Evolutionary conservation across 1,284 basidiomycete genomes (phyloP).

Genomic region (Vanrija sp.): DNA sequence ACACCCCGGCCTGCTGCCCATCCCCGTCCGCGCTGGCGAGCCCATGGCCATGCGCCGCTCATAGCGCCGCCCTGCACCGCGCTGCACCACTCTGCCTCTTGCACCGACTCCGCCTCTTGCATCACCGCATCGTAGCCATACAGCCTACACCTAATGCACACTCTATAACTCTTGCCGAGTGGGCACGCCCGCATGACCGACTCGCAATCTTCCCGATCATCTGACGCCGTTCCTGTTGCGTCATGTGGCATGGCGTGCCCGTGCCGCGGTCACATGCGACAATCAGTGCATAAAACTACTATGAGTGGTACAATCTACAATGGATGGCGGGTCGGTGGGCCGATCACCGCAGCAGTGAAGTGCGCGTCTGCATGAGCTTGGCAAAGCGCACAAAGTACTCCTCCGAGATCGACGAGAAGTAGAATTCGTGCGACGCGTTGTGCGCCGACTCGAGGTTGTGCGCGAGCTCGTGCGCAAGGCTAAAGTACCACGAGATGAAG

Average conservation of each 20-base stretch:
- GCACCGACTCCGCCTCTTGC: too few species aligned
- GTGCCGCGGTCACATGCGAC: too few species aligned
- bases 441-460: constrained; percentile 48
- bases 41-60: neutral
- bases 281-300: neutral
- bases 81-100: too few species aligned
- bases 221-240: too few species aligned
- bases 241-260: too few species aligned
- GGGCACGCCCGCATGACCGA: too few species aligned
- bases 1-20: neutral
- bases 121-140: too few species aligned
- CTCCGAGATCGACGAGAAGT: constrained; percentile 86
- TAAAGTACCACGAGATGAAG: constrained; percentile 81
- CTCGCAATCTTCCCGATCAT: too few species aligned
- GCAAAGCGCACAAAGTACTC: constrained; percentile 42
- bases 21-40: neutral
- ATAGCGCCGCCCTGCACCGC: too few species aligned
- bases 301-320: neutral
- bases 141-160: too few species aligned
- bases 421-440: constrained; percentile 72
- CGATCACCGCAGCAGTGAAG: neutral
- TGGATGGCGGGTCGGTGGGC: too few species aligned
- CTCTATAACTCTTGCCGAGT: too few species aligned
- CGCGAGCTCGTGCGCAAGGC: constrained; percentile 69
- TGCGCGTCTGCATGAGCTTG: neutral